phyloP scores from a whole-genome alignment of 768 basidiomycete genomes.

The Amyloporia xantha region DNA sequence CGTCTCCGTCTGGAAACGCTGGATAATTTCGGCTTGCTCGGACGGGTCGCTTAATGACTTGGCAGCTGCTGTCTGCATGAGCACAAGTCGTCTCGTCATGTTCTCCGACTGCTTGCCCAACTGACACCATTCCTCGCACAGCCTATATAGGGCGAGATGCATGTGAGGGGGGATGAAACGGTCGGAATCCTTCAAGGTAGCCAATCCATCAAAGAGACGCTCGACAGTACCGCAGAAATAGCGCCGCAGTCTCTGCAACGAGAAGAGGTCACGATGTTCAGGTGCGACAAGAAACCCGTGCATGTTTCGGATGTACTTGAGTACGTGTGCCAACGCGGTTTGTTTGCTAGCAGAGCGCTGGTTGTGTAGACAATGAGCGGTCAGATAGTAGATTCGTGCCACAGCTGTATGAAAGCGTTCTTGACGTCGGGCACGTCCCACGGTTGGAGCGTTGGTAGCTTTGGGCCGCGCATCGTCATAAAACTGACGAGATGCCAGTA shows the following conservation, averaged over 20 bases:
- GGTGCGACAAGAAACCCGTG: slow-evolving; percentile 68
- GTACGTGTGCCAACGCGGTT: slow-evolving; percentile 67
- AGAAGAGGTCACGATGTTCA: slow-evolving; percentile 68
- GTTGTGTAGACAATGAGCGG: slow-evolving; percentile 68
- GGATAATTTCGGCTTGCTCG: slow-evolving; percentile 35
- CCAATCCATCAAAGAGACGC: slow-evolving; percentile 73
- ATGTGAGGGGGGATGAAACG: slow-evolving; percentile 69
- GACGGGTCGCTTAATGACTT: slow-evolving; percentile 49
- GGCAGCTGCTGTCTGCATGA: slow-evolving; percentile 64
- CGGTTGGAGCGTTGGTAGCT: slow-evolving; percentile 33
- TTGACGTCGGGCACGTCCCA: slow-evolving; percentile 61
- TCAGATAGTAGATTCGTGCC: slow-evolving; percentile 83
- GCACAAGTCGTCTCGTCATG: slow-evolving; percentile 59
- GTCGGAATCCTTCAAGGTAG: slow-evolving; percentile 65
- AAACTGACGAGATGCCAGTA: slow-evolving; percentile 74
- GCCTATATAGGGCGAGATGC: slow-evolving; percentile 72
- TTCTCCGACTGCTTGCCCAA: slow-evolving; percentile 68
- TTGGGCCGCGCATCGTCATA: slow-evolving; percentile 68
- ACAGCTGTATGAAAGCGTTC: slow-evolving; percentile 81
- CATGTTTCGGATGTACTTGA: slow-evolving; percentile 83
- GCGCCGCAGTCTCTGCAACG: slow-evolving; percentile 74
- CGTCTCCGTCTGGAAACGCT: slow-evolving; percentile 66
- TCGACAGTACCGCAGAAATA: slow-evolving; percentile 91
- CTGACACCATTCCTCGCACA: slow-evolving; percentile 94
- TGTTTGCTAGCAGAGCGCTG: slow-evolving; percentile 63